Percentiles rank a stretch among this genome's conserved stretches.
These are phyloP conservation scores for Ustilago esculenta DNA, from an alignment of 1,284 basidiomycete species.

Conservation along the genomic window DNA sequence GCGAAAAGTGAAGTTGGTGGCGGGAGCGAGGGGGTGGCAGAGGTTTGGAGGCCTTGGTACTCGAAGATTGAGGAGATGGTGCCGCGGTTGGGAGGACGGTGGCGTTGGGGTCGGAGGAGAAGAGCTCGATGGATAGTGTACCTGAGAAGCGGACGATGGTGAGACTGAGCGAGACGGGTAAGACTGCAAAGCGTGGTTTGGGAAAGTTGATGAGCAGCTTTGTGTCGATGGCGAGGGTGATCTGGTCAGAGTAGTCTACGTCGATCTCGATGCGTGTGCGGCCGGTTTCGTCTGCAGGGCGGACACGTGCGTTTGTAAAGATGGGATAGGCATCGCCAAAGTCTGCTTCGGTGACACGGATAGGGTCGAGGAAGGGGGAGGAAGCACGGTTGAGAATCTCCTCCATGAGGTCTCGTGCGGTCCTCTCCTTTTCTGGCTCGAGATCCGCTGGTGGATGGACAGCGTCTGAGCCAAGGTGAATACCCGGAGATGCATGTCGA, in stretches of 20 bases:
- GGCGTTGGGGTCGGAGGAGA: conserved; percentile 32
- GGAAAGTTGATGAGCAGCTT: conserved; percentile 73
- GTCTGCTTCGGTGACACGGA: conserved; percentile 71
- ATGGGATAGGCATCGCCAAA: conserved; percentile 71
- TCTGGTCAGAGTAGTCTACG: conserved; percentile 71
- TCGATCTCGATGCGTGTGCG: conserved; percentile 72
- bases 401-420: conserved; percentile 57
- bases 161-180: conserved; percentile 71
- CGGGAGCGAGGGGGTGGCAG: conserved; percentile 52
- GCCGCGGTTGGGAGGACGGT: conserved; percentile 24
- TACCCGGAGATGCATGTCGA: conserved; percentile 1
- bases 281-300: conserved; percentile 71
- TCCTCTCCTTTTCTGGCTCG: conserved; percentile 40
- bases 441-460: conserved; percentile 9
- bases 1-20: conserved; percentile 70
- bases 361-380: conserved; percentile 68
- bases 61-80: conserved; percentile 59
- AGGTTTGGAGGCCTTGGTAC: conserved; percentile 51
- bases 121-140: conserved; percentile 66
- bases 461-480: conserved; percentile 5
- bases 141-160: conserved; percentile 71
- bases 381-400: conserved; percentile 57
- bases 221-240: conserved; percentile 71
- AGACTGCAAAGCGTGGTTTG: conserved; percentile 71
- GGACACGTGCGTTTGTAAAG: conserved; percentile 71